Evolutionary conservation across 768 basidiomycete species (phyloP), one percentile per base, ranked within the genome.

Genomic region (Lactarius trivialis): DNA sequence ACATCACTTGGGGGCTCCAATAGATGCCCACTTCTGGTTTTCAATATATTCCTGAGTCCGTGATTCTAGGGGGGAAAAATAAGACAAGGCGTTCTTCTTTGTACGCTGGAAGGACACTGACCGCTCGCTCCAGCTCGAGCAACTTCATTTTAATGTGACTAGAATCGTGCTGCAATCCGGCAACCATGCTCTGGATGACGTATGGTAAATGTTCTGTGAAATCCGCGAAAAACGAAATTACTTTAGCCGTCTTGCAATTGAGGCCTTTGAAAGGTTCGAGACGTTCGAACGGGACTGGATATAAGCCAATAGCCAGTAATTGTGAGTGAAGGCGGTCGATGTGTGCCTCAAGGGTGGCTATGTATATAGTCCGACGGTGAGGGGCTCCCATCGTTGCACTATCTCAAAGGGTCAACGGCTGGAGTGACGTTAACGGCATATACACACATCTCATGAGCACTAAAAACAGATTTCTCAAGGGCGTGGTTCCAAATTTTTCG

Each of bases 401-500:
- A 59, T 12, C 55, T 53, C 21, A 43, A 24, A 14, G 17, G 3
- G 33, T 49, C 34, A 24, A 33, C n/a, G n/a, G 43, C 37, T 19
- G 28, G 24, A 39, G 28, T 11, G 34, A 49, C 41, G 55, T 41
- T 53, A 36, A 59, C 52, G 33, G 36, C 32, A 54, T 34, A 36
- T 17, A 78, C 80, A 55, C 64, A 87, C 85, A 91, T 69, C 71
- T 91, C 88, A 53, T 81, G 80, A 0, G 86, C 79, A 7, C 74
- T 78, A 72, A 90, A 90, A 28, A 90, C 76, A 15, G 77, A 77
- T 70, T 89, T 89, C 72, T 91, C 89, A 60, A 89, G 80, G 1
- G 83, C 82, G 65, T 89, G 89, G 54, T 85, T 86, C 89, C 89
- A 91, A 17, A 87, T 86, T 69, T 84, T 86, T 19, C 88, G 80